Conservation (phyloP, 2,329 filamentous ascomycete species). For the Aspergillus clavatus region DNA sequence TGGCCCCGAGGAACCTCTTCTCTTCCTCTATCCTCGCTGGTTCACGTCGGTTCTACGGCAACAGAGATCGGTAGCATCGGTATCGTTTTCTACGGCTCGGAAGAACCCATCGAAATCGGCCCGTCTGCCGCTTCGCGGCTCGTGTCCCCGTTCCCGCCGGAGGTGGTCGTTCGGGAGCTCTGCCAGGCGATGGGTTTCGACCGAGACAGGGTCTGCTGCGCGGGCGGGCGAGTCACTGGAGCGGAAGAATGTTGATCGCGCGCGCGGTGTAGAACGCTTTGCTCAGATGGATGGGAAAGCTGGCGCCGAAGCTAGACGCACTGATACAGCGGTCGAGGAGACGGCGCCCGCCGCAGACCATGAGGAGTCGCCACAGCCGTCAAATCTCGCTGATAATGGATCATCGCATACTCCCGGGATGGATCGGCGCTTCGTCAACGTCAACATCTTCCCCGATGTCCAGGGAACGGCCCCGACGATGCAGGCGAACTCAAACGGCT, state of each 20-base stretch:
- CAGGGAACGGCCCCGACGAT: neutral
- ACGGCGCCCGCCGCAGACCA: neutral
- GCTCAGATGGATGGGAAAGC: neutral
- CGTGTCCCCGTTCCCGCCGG: constrained; percentile 8
- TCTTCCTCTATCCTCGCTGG: constrained; percentile 45
- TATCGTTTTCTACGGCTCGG: constrained; percentile 7
- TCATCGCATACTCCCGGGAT: neutral
- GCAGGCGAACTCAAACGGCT: neutral
- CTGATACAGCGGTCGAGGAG: neutral
- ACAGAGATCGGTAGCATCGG: constrained; percentile 17
- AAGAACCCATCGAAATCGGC: neutral
- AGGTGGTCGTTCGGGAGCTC: constrained; percentile 9
- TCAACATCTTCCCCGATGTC: neutral
- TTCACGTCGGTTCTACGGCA: constrained; percentile 26
- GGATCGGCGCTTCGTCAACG: neutral
- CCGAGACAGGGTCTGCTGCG: neutral
- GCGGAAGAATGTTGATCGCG: neutral
- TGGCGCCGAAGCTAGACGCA: neutral
- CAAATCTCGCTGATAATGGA: neutral
- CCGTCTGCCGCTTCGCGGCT: neutral
- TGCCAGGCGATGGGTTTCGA: constrained; percentile 24
- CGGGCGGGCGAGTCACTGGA: neutral
- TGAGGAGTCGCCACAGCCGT: neutral
- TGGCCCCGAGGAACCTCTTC: constrained; percentile 40
- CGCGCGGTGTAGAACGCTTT: neutral